Percentiles rank a stretch among this genome's conserved stretches.
These are phyloP conservation scores for Senna siamea DNA, from an alignment of 306 rosid genomes.

Conservation along the genomic window DNA sequence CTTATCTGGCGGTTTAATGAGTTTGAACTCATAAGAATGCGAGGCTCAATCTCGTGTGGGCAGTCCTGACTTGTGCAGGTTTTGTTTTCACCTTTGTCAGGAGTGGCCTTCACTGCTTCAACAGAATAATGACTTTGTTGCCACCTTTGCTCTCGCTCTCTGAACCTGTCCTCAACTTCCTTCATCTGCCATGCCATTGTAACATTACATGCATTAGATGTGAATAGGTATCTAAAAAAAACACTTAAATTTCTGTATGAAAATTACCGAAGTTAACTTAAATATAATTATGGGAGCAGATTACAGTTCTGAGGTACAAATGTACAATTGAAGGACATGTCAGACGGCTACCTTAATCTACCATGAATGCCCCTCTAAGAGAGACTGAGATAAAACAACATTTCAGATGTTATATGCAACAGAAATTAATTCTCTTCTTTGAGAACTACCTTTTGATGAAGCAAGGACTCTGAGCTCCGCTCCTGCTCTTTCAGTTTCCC, in stretches of 20 bases:
- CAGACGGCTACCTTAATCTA: neutral
- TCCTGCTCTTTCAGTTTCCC: constrained; percentile 72
- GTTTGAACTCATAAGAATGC: constrained; percentile 60
- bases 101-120: constrained; percentile 62
- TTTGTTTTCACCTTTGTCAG: constrained; percentile 44
- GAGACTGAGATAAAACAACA: constrained; percentile 5
- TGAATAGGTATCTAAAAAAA: neutral
- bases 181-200: constrained; percentile 56
- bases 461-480: constrained; percentile 53
- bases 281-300: neutral
- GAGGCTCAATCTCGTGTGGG: constrained; percentile 57
- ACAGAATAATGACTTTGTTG: constrained; percentile 44
- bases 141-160: constrained; percentile 58
- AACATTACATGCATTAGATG: constrained; percentile 16
- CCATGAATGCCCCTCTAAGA: neutral
- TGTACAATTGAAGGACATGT: constrained; percentile 3
- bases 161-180: constrained; percentile 71
- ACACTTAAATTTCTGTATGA: neutral
- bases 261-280: too few relatives aligned
- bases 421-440: constrained; percentile 7
- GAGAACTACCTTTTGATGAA: constrained; percentile 61
- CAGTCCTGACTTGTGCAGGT: constrained; percentile 46
- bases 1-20: constrained; percentile 49
- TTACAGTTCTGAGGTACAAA: neutral
- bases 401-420: neutral